A percentile compares a stretch with the other conserved stretches of the same genome.
Evolutionary conservation across 768 basidiomycete genomes (phyloP).

Genomic region (Leucogyrophana mollusca): DNA sequence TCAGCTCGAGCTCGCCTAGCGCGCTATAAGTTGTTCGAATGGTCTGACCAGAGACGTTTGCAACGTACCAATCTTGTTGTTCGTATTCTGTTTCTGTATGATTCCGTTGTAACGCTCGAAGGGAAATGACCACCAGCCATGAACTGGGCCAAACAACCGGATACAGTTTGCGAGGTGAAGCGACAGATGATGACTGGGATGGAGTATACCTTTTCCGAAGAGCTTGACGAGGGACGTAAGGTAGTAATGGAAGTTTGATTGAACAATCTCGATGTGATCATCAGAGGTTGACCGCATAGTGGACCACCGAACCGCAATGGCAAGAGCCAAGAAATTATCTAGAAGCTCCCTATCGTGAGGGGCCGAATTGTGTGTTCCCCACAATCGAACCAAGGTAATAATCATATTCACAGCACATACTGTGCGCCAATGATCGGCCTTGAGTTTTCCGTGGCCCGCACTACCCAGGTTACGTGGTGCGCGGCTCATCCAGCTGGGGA

Average conservation of each 20-base stretch:
- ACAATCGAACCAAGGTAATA: conserved; percentile 29
- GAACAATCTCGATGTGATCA: background rate
- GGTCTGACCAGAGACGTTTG: background rate
- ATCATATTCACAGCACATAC: conserved; percentile 22
- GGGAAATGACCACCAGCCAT: conserved; percentile 24
- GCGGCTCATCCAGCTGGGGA: conserved; percentile 18
- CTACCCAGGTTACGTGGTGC: conserved; percentile 33
- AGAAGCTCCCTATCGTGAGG: background rate
- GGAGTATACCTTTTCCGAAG: background rate
- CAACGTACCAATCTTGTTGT: conserved; percentile 30
- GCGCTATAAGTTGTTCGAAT: too few relatives aligned
- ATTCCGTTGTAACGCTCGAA: conserved; percentile 32
- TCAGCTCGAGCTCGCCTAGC: background rate
- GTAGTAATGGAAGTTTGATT: background rate
- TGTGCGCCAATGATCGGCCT: conserved; percentile 25
- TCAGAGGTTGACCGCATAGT: conserved; percentile 1
- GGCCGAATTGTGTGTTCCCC: conserved; percentile 12
- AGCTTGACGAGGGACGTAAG: background rate
- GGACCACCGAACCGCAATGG: background rate
- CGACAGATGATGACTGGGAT: background rate
- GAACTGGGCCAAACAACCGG: conserved; percentile 22
- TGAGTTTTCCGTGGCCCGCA: conserved; percentile 31
- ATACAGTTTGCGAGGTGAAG: conserved; percentile 17
- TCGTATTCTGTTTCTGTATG: conserved; percentile 28
- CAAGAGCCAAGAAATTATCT: conserved; percentile 1